A percentile compares a stretch with the other conserved stretches of the same genome.
Evolutionary conservation across 352 stramenopile genomes (phyloP).

Genomic region (Globisporangium orthogonon): DNA sequence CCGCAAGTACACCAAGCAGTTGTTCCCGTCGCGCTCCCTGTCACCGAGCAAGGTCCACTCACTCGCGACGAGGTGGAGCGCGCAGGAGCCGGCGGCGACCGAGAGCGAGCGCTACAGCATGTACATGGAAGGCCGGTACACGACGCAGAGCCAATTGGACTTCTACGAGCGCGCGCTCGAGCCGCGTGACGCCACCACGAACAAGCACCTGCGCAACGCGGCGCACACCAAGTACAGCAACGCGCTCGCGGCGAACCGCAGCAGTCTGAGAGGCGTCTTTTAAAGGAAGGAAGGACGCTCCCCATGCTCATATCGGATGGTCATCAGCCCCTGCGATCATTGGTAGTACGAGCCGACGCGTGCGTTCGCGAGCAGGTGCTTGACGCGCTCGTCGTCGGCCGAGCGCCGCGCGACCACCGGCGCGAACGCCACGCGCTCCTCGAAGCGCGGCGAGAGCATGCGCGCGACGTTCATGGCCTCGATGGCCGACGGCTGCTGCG

Average conservation of each 20-base stretch:
- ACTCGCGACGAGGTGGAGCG: slow-evolving; percentile 39
- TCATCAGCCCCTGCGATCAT: slow-evolving; percentile 8
- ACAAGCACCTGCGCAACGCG: slow-evolving; percentile 38
- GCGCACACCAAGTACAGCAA: slow-evolving; percentile 71
- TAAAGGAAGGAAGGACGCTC: slow-evolving; percentile 10
- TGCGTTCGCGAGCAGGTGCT: slow-evolving; percentile 41
- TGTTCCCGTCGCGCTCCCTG: slow-evolving; percentile 21
- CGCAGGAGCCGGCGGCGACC: slow-evolving; percentile 17
- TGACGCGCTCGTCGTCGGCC: slow-evolving; percentile 48
- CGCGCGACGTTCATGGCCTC: slow-evolving; percentile 78
- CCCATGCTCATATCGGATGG: too few species aligned
- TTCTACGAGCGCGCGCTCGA: slow-evolving; percentile 48
- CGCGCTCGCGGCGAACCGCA: slow-evolving; percentile 39
- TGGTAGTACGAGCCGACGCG: slow-evolving; percentile 67
- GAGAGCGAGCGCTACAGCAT: slow-evolving; percentile 41
- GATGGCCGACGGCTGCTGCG: slow-evolving; percentile 68
- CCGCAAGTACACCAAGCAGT: slow-evolving; percentile 62
- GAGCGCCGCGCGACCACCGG: slow-evolving; percentile 49
- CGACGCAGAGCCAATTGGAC: slow-evolving; percentile 53
- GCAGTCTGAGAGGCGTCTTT: slow-evolving; percentile 53
- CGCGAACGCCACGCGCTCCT: slow-evolving; percentile 48
- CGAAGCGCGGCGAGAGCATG: slow-evolving; percentile 69
- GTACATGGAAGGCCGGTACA: slow-evolving; percentile 50
- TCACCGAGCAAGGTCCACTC: slow-evolving; percentile 29
- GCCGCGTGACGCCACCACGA: slow-evolving; percentile 33